These are phyloP conservation scores for Aspergillus aculeatinus DNA, from an alignment of 2,329 filamentous ascomycete genomes.

Conservation along the genomic window DNA sequence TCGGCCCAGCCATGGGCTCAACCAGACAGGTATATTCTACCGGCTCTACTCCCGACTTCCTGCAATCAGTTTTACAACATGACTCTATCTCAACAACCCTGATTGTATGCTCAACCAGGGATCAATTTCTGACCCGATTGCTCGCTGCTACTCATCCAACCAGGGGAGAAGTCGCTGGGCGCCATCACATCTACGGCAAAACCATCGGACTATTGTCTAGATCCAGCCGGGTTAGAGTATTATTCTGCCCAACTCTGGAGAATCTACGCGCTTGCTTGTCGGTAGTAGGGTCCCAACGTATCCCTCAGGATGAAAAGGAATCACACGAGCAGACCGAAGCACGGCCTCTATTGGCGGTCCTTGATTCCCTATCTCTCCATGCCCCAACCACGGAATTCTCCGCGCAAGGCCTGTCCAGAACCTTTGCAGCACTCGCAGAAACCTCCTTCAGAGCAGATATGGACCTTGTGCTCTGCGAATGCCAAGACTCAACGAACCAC, in stretches of 20 bases:
- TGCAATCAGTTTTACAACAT: conserved; percentile 62
- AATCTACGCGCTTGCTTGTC: conserved; percentile 75
- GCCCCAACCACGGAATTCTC: conserved; percentile 47
- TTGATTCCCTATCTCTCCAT: conserved; percentile 45
- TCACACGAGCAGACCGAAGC: conserved; percentile 3
- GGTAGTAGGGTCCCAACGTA: conserved; percentile 40
- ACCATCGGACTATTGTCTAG: conserved; percentile 68
- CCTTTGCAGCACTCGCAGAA: conserved; percentile 43
- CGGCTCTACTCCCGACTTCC: conserved; percentile 54
- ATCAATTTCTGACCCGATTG: conserved; percentile 64
- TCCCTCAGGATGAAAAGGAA: not conserved
- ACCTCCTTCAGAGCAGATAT: conserved; percentile 30
- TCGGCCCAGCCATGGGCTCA: conserved; percentile 17
- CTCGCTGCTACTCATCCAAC: conserved; percentile 46
- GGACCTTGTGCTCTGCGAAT: conserved; percentile 44
- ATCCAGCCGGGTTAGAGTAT: conserved; percentile 66
- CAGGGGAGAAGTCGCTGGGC: conserved; percentile 12
- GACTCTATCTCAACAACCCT: conserved; percentile 63
- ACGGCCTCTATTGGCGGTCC: conserved; percentile 38
- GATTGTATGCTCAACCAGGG: conserved; percentile 66
- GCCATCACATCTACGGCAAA: conserved; percentile 55
- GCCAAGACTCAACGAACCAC: conserved; percentile 32
- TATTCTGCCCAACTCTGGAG: conserved; percentile 73
- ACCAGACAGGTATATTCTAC: conserved; percentile 44
- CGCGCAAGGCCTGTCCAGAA: conserved; percentile 49